Base-by-base conservation (phyloP, 1,284 basidiomycete species). In the Macrocystidia cucumis region DNA sequence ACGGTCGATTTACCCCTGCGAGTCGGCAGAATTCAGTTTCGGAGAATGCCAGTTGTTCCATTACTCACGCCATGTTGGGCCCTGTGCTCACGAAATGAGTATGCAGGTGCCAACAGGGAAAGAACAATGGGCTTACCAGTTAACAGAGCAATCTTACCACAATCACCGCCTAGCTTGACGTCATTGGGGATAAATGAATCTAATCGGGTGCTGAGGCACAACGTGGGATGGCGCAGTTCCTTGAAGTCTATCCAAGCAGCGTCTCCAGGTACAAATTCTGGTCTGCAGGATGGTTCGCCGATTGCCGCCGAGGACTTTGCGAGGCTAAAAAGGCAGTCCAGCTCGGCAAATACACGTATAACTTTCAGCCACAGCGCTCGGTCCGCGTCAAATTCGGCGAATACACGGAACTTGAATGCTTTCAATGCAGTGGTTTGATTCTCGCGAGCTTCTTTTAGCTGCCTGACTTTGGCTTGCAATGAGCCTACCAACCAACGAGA, bases 131-230 rank as follows among this genome's bases (percentile, higher is more conserved):
- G 59, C 72, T 28, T 39, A 70, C 93, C 95, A 9, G 96, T 99
- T 35, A 98, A 62, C 40, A 98, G 62, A 4, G 88, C 83, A 48
- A 96, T 83, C 47, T 89, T 80, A 20, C 86, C 81, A 2, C 72
- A 69, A 33, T 75, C 69, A 3, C 78, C 78, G 17, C 96, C 96
- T 14, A 99, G 68, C 48, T 80, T 80, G 29, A 99, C 78, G 56
- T 96, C 74, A 54, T 98, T 99, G 2, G 96, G 86, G 48, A 99
- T 98, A 55, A 99, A 99, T 44, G 74, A 67, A 47, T 77, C 75
- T 37, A 83, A 46, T 34, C 62, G 68, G 12, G 72, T 63, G 44
- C 65, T 74, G 39, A 72, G 53, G 44, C 72, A 78, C 50, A 93
- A 60, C 5, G 84, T 82, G 1, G 96, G 95, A 58, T 99, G 96